Conservation (phyloP, 2,329 filamentous ascomycete genomes). For the Phialocephala subalpina region DNA sequence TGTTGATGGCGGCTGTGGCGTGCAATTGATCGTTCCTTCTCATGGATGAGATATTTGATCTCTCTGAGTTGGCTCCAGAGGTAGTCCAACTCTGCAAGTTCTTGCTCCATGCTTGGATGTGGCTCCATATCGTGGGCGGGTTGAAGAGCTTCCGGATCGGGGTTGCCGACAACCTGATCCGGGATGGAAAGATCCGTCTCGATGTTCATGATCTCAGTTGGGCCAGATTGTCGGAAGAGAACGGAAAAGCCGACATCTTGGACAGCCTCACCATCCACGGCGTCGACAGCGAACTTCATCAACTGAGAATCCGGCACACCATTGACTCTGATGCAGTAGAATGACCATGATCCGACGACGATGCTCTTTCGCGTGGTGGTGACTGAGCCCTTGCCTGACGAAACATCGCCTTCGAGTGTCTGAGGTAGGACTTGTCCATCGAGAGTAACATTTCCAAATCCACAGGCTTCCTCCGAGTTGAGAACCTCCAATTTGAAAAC, state of each 20-base stretch:
- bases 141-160: conserved; percentile 31
- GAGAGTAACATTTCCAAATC: conserved; percentile 55
- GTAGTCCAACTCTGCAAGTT: conserved; percentile 54
- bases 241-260: conserved; percentile 51
- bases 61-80: conserved; percentile 52
- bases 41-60: conserved; percentile 51
- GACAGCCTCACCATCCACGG: conserved; percentile 51
- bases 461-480: conserved; percentile 55
- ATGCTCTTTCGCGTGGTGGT: conserved; percentile 48
- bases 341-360: conserved; percentile 55
- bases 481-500: conserved; percentile 53
- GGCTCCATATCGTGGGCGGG: conserved; percentile 27
- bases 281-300: conserved; percentile 53
- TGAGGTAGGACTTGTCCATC: conserved; percentile 54
- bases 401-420: conserved; percentile 41
- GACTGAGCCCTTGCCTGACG: conserved; percentile 51
- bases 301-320: conserved; percentile 52
- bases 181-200: conserved; percentile 50
- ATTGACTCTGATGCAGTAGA: conserved; percentile 54
- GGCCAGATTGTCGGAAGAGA: conserved; percentile 54
- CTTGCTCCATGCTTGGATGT: conserved; percentile 47
- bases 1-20: conserved; percentile 44
- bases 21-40: conserved; percentile 48
- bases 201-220: conserved; percentile 52
- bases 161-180: conserved; percentile 33